Evolutionary conservation across 345 rosid genomes (phyloP).

Genomic region (Geranium rotundifolium): DNA sequence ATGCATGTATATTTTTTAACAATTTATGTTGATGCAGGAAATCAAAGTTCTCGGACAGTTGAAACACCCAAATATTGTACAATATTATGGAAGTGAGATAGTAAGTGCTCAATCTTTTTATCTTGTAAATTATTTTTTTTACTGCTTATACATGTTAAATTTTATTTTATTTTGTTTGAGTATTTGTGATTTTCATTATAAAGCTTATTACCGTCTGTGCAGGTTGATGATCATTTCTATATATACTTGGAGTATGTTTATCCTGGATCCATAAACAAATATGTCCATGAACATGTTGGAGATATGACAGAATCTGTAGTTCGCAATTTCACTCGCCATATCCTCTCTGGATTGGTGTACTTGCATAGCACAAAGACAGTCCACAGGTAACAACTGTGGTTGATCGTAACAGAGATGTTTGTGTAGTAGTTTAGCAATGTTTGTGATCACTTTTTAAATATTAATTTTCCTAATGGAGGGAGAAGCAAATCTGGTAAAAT

Average conservation of each 20-base stretch:
- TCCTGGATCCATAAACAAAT: slow-evolving; percentile 59
- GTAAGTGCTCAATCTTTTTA: slow-evolving; percentile 19
- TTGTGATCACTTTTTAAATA: background rate
- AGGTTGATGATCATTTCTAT: slow-evolving; percentile 57
- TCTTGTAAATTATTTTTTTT: no score
- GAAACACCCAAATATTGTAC: slow-evolving; percentile 61
- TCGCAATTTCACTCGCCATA: slow-evolving; percentile 67
- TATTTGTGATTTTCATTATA: background rate
- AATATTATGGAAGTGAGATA: slow-evolving; percentile 58
- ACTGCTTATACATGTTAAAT: no score
- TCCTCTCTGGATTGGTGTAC: slow-evolving; percentile 50
- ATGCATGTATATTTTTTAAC: no score
- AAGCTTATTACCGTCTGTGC: slow-evolving; percentile 5
- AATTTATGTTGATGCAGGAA: slow-evolving; percentile 32
- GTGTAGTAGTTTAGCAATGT: background rate
- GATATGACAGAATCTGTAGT: slow-evolving; percentile 51
- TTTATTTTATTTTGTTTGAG: no score
- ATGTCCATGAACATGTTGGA: slow-evolving; percentile 43
- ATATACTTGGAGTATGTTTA: slow-evolving; percentile 54
- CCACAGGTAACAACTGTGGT: slow-evolving; percentile 38
- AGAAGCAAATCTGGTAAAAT: no score
- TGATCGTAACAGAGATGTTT: slow-evolving; percentile 1
- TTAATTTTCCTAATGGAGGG: no score
- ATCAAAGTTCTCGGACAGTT: slow-evolving; percentile 36
- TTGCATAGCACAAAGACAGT: slow-evolving; percentile 49